phyloP scores from a whole-genome alignment of 805 yeast genomes.

The Alloascoidea hylecoeti region DNA sequence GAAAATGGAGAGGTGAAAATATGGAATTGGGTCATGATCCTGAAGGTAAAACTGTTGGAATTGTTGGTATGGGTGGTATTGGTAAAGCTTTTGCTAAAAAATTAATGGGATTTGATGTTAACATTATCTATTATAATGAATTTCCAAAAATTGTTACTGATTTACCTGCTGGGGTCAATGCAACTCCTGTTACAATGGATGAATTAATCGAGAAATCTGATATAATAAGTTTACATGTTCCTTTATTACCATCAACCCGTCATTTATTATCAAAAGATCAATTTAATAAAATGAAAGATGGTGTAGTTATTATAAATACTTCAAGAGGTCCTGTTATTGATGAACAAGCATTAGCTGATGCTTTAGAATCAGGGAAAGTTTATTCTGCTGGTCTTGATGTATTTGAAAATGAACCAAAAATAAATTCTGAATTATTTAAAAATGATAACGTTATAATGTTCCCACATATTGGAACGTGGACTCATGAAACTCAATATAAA shows the following conservation, averaged over 20 bases:
- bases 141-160: constrained; percentile 13
- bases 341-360: constrained; percentile 36
- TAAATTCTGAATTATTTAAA: constrained; percentile 34
- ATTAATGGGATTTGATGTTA: constrained; percentile 42
- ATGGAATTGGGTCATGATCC: constrained; percentile 46
- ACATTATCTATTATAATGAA: constrained; percentile 19
- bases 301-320: constrained; percentile 70
- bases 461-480: constrained; percentile 85
- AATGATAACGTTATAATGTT: constrained; percentile 44
- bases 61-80: constrained; percentile 73
- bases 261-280: constrained; percentile 53
- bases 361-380: constrained; percentile 38
- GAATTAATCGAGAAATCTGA: constrained; percentile 53
- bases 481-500: constrained; percentile 55
- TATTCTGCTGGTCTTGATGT: constrained; percentile 51
- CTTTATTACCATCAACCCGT: constrained; percentile 56
- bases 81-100: constrained; percentile 63
- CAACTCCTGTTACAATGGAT: constrained; percentile 61
- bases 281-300: constrained; percentile 60
- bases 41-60: constrained; percentile 56
- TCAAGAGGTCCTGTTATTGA: constrained; percentile 26
- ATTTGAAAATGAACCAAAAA: constrained; percentile 49
- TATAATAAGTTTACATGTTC: constrained; percentile 61
- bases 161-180: constrained; percentile 49
- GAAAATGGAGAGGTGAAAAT: constrained; percentile 38